A percentile compares a stretch with the other conserved stretches of the same genome.
Evolutionary conservation across 1,139 yeast species (phyloP).

Genomic region (Saccharomycopsis crataegensis): DNA sequence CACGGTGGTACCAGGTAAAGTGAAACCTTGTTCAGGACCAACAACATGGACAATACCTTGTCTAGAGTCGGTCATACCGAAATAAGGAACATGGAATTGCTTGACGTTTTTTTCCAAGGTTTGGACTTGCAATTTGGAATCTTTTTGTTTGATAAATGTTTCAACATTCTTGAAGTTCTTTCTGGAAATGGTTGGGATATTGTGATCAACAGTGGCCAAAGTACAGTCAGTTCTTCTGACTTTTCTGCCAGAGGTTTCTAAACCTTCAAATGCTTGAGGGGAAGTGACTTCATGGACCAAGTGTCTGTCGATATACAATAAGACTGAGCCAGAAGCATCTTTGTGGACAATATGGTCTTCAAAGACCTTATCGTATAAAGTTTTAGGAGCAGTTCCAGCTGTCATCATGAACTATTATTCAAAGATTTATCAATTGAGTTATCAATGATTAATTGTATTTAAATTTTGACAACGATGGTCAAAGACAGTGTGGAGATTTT

Average conservation of each 20-base stretch:
- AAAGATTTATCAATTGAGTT: too few relatives aligned
- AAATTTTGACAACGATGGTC: too few relatives aligned
- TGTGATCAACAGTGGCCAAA: conserved; percentile 95
- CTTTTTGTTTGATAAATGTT: conserved; percentile 83
- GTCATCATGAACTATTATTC: neutral
- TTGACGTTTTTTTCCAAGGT: conserved; percentile 90
- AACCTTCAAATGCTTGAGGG: conserved; percentile 97
- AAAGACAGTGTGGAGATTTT: too few relatives aligned
- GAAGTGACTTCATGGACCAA: conserved; percentile 97
- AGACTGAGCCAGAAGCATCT: conserved; percentile 79
- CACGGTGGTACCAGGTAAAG: conserved; percentile 95
- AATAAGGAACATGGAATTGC: conserved; percentile 81
- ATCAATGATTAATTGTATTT: too few relatives aligned
- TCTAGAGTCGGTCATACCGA: conserved; percentile 89
- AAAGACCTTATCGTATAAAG: conserved; percentile 93
- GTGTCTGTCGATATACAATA: conserved; percentile 91
- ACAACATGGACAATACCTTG: conserved; percentile 98
- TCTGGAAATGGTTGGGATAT: conserved; percentile 89
- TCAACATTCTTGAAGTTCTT: conserved; percentile 63
- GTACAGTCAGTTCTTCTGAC: conserved; percentile 95
- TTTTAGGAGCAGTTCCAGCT: conserved; percentile 37
- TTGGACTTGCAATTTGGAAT: conserved; percentile 84
- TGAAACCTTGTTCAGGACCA: conserved; percentile 98
- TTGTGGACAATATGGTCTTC: conserved; percentile 87
- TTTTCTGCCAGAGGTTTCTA: conserved; percentile 73